Evolutionary conservation across 2,329 filamentous ascomycete genomes (phyloP).

Genomic region (Penicillium sp.): DNA sequence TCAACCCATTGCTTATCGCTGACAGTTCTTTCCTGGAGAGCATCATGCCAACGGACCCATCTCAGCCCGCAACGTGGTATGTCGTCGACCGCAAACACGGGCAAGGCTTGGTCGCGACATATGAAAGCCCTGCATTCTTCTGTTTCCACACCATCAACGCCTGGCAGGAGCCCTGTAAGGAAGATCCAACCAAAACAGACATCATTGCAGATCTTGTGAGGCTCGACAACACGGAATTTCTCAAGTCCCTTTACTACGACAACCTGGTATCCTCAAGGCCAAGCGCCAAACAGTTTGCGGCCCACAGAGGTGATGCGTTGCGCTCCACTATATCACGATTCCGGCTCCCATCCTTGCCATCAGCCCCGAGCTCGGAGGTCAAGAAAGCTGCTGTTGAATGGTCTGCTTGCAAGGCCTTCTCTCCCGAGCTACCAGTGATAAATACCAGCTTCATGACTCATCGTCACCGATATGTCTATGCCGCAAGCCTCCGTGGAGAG

Average conservation of each 20-base stretch:
- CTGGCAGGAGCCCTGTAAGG: slow-evolving; percentile 58
- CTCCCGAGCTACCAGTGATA: slow-evolving; percentile 51
- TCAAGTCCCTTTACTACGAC: slow-evolving; percentile 68
- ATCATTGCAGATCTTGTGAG: slow-evolving; percentile 65
- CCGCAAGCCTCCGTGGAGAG: slow-evolving; percentile 45
- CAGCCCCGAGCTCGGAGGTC: slow-evolving; percentile 6
- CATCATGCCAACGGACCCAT: slow-evolving; percentile 61
- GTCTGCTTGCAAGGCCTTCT: slow-evolving; percentile 22
- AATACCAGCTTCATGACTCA: slow-evolving; percentile 47
- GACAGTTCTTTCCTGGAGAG: slow-evolving; percentile 56
- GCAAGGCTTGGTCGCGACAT: slow-evolving; percentile 65
- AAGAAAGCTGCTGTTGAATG: slow-evolving; percentile 28
- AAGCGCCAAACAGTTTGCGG: slow-evolving; percentile 36
- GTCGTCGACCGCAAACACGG: slow-evolving; percentile 65
- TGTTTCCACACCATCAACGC: slow-evolving; percentile 78
- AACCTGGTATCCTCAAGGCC: slow-evolving; percentile 59
- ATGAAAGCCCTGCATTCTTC: slow-evolving; percentile 67
- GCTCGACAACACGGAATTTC: slow-evolving; percentile 63
- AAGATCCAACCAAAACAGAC: slow-evolving; percentile 40
- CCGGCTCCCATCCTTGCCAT: slow-evolving; percentile 37
- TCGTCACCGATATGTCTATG: slow-evolving; percentile 52
- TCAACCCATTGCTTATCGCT: slow-evolving; percentile 47
- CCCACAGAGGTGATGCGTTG: slow-evolving; percentile 35
- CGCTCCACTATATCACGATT: slow-evolving; percentile 35
- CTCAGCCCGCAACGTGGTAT: slow-evolving; percentile 64